Evolutionary conservation across 2,329 filamentous ascomycete genomes (phyloP).

Genomic region (Epichloe uncinata): DNA sequence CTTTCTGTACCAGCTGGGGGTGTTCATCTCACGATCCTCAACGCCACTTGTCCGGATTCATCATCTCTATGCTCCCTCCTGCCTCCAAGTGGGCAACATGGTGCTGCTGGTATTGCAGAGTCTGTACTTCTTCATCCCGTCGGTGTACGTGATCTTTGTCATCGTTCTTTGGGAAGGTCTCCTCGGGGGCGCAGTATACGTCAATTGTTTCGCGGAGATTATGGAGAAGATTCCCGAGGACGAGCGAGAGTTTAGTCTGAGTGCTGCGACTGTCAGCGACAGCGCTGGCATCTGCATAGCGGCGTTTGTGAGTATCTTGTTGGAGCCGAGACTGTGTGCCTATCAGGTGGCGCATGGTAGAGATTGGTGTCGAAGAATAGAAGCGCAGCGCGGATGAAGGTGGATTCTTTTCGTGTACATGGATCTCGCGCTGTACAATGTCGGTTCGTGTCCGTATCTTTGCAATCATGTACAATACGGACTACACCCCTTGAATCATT

Average conservation of each 20-base stretch:
- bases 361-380: slow-evolving; percentile 53
- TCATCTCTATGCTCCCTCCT: slow-evolving; percentile 65
- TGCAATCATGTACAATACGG: too few relatives aligned
- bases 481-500: too few relatives aligned
- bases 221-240: slow-evolving; percentile 63
- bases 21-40: slow-evolving; percentile 87
- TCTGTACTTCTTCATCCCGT: slow-evolving; percentile 68
- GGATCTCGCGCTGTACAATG: not conserved
- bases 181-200: slow-evolving; percentile 82
- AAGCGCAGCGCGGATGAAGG: slow-evolving; percentile 15
- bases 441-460: too few relatives aligned
- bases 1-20: slow-evolving; percentile 81
- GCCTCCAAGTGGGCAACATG: slow-evolving; percentile 73
- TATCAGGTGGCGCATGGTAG: slow-evolving; percentile 76
- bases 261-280: slow-evolving; percentile 84
- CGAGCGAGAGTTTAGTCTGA: slow-evolving; percentile 82
- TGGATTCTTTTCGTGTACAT: not conserved
- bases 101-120: slow-evolving; percentile 61
- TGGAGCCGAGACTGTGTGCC: slow-evolving; percentile 70
- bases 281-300: slow-evolving; percentile 83
- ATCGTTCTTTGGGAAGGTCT: slow-evolving; percentile 92
- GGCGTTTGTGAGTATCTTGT: slow-evolving; percentile 65
- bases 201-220: slow-evolving; percentile 92
- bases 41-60: slow-evolving; percentile 77
- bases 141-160: slow-evolving; percentile 71